Conservation (phyloP, 495 filamentous ascomycete species). For the Wilcoxina mikolae region DNA sequence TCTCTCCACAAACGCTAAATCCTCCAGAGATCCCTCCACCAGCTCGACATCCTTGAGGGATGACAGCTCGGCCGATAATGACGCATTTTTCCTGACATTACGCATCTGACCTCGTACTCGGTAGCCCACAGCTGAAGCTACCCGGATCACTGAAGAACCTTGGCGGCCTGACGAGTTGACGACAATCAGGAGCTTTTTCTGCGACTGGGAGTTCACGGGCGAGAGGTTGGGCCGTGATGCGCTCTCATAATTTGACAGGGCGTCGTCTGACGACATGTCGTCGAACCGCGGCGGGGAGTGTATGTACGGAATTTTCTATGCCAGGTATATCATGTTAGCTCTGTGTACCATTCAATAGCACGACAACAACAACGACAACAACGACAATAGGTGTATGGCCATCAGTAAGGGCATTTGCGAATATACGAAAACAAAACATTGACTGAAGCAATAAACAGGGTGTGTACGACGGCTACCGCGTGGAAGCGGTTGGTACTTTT, state of each 20-base stretch:
- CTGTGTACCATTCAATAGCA: neutral
- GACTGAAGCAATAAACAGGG: neutral
- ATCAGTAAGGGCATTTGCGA: neutral
- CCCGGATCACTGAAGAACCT: constrained; percentile 81
- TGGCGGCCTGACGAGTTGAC: constrained; percentile 89
- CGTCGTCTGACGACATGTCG: neutral
- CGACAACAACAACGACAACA: neutral
- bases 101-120: constrained; percentile 77
- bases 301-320: constrained; percentile 11
- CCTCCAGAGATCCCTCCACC: constrained; percentile 66
- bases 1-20: constrained; percentile 49
- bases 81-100: constrained; percentile 40
- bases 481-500: neutral
- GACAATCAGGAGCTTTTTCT: constrained; percentile 65
- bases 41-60: constrained; percentile 71
- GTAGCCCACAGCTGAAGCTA: constrained; percentile 83
- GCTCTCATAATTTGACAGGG: neutral
- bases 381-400: neutral
- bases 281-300: constrained; percentile 7
- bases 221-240: constrained; percentile 7
- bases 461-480: constrained; percentile 5
- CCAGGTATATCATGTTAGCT: neutral
- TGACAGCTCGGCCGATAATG: constrained; percentile 53
- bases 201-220: constrained; percentile 7
- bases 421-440: constrained; percentile 1